Evolutionary conservation across 768 basidiomycete species (phyloP).

Genomic region (Amyloporia xantha): DNA sequence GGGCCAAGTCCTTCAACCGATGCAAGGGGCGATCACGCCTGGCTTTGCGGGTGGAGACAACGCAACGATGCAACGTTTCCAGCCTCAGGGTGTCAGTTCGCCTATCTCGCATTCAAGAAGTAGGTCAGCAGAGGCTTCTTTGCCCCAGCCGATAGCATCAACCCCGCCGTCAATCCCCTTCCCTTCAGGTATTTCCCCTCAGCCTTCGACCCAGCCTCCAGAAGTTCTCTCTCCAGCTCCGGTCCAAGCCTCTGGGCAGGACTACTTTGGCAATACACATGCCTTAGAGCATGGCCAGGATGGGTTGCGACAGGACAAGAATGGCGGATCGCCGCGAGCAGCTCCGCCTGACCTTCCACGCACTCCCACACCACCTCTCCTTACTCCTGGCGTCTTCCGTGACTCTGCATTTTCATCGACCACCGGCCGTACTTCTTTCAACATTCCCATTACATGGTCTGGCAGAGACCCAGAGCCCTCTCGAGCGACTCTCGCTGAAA

Average conservation of each 20-base stretch:
- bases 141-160: background rate
- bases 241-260: background rate
- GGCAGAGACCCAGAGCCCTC: constrained; percentile 33
- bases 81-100: background rate
- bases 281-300: background rate
- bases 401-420: constrained; percentile 56
- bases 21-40: background rate
- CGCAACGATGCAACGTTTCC: background rate
- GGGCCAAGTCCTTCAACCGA: background rate
- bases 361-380: constrained; percentile 34
- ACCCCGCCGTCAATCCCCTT: background rate
- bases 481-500: background rate
- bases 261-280: background rate
- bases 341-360: constrained; percentile 11
- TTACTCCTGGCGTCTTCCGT: constrained; percentile 55
- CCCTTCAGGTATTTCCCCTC: background rate
- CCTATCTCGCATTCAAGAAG: background rate
- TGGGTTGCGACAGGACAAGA: too few relatives aligned
- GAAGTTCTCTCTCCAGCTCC: background rate
- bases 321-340: too few relatives aligned
- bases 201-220: background rate
- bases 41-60: background rate
- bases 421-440: constrained; percentile 35
- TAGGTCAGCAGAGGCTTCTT: background rate
- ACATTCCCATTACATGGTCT: constrained; percentile 60